Conservation (phyloP, 345 rosid genomes). For the Atalantia buxifolia region DNA sequence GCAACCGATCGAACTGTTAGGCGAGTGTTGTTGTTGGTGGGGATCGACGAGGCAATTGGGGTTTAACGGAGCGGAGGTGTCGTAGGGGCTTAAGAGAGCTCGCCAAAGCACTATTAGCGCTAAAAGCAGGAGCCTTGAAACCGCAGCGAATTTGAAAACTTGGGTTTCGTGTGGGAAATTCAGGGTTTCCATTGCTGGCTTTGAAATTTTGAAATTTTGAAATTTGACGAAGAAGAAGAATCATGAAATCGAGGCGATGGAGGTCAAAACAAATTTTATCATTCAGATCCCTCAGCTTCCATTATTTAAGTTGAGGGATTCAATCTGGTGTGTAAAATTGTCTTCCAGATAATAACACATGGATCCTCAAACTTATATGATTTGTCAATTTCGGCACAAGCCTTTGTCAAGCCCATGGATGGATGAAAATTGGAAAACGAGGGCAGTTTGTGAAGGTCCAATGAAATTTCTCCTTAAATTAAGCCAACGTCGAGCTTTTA, state of each 20-base stretch:
- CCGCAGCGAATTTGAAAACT: conserved; percentile 53
- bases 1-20: conserved; percentile 29
- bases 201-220: neutral
- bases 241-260: neutral
- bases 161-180: conserved; percentile 23
- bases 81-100: conserved; percentile 61
- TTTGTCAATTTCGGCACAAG: neutral
- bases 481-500: no score
- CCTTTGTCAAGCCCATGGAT: neutral
- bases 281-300: neutral
- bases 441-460: neutral
- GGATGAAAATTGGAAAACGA: neutral
- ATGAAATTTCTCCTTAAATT: no score
- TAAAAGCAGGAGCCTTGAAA: conserved; percentile 57
- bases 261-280: neutral
- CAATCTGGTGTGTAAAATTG: neutral
- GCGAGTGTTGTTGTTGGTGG: conserved; percentile 2
- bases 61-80: conserved; percentile 74
- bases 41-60: conserved; percentile 46
- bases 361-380: neutral
- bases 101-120: conserved; percentile 62
- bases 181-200: neutral
- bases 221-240: neutral
- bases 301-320: no score
- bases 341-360: neutral